Percentiles rank a stretch among this genome's conserved stretches.
phyloP scores from a whole-genome alignment of 2,329 filamentous ascomycete species.

The Ophiostoma fasciatum region DNA sequence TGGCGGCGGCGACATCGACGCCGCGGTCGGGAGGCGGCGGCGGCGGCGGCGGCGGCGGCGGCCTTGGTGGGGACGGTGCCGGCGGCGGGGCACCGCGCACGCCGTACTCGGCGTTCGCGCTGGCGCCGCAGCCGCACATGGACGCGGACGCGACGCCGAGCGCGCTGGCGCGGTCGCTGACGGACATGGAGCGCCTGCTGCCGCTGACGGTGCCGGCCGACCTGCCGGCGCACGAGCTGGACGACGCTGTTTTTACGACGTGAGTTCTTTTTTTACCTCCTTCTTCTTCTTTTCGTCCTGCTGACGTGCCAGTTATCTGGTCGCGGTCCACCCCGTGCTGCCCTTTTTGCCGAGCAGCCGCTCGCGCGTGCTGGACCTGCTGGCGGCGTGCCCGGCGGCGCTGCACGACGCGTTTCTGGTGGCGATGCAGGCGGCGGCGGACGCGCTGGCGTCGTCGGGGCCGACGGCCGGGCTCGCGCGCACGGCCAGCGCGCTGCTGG shows the following conservation, averaged over 20 bases:
- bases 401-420: slow-evolving; percentile 51
- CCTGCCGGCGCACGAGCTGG: slow-evolving; percentile 21
- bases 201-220: slow-evolving; percentile 19
- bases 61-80: no score
- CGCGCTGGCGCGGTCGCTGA: slow-evolving; percentile 5
- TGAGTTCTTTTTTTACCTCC: slow-evolving; percentile 16
- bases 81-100: neutral
- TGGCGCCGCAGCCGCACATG: slow-evolving; percentile 8
- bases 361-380: slow-evolving; percentile 36
- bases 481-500: slow-evolving; percentile 30
- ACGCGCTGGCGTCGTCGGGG: slow-evolving; percentile 28
- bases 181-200: slow-evolving; percentile 15
- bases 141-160: slow-evolving; percentile 4
- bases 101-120: slow-evolving; percentile 5
- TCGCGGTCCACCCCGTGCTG: slow-evolving; percentile 49
- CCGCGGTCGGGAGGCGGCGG: slow-evolving; percentile 26
- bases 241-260: slow-evolving; percentile 32
- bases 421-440: slow-evolving; percentile 44
- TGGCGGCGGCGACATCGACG: slow-evolving; percentile 32
- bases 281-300: neutral
- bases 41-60: slow-evolving; percentile 11
- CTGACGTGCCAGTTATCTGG: slow-evolving; percentile 50
- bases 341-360: slow-evolving; percentile 48
- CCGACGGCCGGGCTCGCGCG: slow-evolving; percentile 17
- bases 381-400: slow-evolving; percentile 38